phyloP scores from a whole-genome alignment of 148 eudicot species.

The Rhododendron ovatum region DNA sequence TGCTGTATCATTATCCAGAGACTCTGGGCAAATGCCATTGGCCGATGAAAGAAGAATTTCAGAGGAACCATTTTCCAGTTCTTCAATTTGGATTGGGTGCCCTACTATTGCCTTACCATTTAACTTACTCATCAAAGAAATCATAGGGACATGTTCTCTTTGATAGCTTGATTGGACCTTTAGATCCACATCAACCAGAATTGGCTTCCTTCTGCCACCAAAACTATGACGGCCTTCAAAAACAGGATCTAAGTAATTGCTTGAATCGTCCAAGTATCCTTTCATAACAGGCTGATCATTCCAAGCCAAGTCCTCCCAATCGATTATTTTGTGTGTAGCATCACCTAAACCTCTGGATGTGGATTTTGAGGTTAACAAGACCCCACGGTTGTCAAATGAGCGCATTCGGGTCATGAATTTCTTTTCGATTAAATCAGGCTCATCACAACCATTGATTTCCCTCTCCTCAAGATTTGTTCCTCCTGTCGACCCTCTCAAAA shows the following conservation, averaged over 20 bases:
- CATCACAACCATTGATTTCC: slow-evolving; percentile 40
- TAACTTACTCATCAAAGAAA: slow-evolving; percentile 85
- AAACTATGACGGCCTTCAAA: slow-evolving; percentile 29
- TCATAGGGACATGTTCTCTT: slow-evolving; percentile 85
- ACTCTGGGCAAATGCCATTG: slow-evolving; percentile 24
- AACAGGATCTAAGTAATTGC: slow-evolving; percentile 38
- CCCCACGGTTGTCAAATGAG: slow-evolving; percentile 36
- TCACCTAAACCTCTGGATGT: slow-evolving; percentile 36
- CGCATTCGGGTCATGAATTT: slow-evolving; percentile 25
- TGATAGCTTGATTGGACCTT: slow-evolving; percentile 71
- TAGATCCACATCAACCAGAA: slow-evolving; percentile 79
- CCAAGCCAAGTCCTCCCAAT: slow-evolving; percentile 60
- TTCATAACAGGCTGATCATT: slow-evolving; percentile 37
- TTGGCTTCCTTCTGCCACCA: slow-evolving; percentile 33
- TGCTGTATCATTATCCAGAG: slow-evolving; percentile 27
- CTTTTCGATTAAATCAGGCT: slow-evolving; percentile 41
- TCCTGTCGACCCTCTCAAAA: slow-evolving; percentile 19
- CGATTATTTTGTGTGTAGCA: slow-evolving; percentile 20
- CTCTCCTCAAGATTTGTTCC: slow-evolving; percentile 31
- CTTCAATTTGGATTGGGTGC: slow-evolving; percentile 84
- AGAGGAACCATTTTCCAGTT: slow-evolving; percentile 66
- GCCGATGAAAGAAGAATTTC: slow-evolving; percentile 37
- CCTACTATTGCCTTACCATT: slow-evolving; percentile 94
- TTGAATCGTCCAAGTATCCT: slow-evolving; percentile 61
- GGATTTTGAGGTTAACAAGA: slow-evolving; percentile 25